Base-by-base conservation (phyloP, 1,284 basidiomycete species). In the Cutaneotrichosporon sp. region DNA sequence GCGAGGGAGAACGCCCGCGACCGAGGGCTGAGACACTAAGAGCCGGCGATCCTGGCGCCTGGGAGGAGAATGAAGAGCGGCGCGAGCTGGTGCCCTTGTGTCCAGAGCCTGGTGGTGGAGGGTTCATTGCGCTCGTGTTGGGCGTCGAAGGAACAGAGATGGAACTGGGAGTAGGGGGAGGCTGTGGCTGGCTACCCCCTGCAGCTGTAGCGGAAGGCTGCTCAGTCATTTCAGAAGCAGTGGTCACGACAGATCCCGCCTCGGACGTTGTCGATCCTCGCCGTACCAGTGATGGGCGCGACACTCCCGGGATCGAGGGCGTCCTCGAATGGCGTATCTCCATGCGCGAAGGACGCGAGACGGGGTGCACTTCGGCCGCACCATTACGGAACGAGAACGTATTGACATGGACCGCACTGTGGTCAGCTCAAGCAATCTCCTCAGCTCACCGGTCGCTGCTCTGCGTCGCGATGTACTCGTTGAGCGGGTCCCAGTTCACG, bases 401-500 rank as follows among this genome's bases (percentile, higher is more conserved):
- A 79, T 94, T 92, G 68, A 96, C 88, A 73, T 93, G 90, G 84
- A 97, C 92, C 11, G 90, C 88, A 42, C 77, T 81, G 65, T 16
- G n/a, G 56, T 73, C 51, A 71, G 68, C 53, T 46, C 22, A 31
- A 32, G 2, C 61, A 61, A 18, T 32, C 22, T 36, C 36, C 4
- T 9, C 4, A 38, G 64, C 81, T 68, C 55, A 83, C 81, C 94
- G 86, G 80, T 97, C 93, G 72, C 89, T 92, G 78, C 90, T 92
- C 77, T 97, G 95, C 0, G 94, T 97, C 3, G 94, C 93, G 69
- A 97, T 90, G 75, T 90, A 97, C 77, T 95, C 91, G 76, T 95
- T 93, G 70, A 96, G 81, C 1, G 94, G 94, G 70, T 97, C 94
- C 94, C 95, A 97, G 1, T 92, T 90, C 32, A 97, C 95, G 16